These are phyloP conservation scores for Bocquillonia castaneifolia DNA, from an alignment of 441 rosid genomes.

Conservation along the genomic window DNA sequence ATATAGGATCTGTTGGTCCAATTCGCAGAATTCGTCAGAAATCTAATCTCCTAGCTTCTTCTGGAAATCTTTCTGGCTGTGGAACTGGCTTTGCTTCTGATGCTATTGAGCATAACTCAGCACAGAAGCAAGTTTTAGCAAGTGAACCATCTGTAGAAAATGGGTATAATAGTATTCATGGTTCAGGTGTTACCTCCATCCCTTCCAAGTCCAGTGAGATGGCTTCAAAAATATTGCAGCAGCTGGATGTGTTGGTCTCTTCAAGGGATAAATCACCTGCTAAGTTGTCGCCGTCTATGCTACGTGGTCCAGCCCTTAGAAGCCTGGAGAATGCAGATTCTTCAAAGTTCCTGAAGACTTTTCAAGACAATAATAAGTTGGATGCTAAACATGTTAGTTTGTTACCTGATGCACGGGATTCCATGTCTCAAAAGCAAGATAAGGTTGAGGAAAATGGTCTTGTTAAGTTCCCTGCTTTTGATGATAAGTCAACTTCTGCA, in stretches of 20 bases:
- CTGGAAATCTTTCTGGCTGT: slow-evolving; percentile 28
- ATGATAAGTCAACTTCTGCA: slow-evolving; percentile 32
- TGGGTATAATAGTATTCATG: slow-evolving; percentile 34
- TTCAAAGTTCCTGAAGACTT: slow-evolving; percentile 45
- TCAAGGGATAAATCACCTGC: slow-evolving; percentile 69
- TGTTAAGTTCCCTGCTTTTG: slow-evolving; percentile 23
- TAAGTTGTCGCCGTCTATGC: slow-evolving; percentile 72
- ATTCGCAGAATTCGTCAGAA: slow-evolving; percentile 91
- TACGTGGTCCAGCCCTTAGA: slow-evolving; percentile 71
- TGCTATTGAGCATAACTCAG: slow-evolving; percentile 23
- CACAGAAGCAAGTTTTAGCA: slow-evolving; percentile 25
- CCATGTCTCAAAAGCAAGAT: slow-evolving; percentile 33
- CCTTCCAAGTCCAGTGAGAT: slow-evolving; percentile 72
- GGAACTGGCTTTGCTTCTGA: slow-evolving; percentile 31
- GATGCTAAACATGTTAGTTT: slow-evolving; percentile 21
- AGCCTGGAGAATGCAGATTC: slow-evolving; percentile 67
- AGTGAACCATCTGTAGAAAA: slow-evolving; percentile 33
- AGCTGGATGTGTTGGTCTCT: slow-evolving; percentile 58
- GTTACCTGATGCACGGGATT: slow-evolving; percentile 28
- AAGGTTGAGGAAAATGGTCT: slow-evolving; percentile 43
- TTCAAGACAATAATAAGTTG: slow-evolving; percentile 32
- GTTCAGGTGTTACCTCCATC: slow-evolving; percentile 43
- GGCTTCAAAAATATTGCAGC: slow-evolving; percentile 78
- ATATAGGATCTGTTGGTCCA: slow-evolving; percentile 74
- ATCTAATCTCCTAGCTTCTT: slow-evolving; percentile 50